Percentiles rank a stretch among this genome's conserved stretches.
These are phyloP conservation scores for Colletotrichum costaricense DNA, from an alignment of 2,329 filamentous ascomycete species.

Conservation along the genomic window DNA sequence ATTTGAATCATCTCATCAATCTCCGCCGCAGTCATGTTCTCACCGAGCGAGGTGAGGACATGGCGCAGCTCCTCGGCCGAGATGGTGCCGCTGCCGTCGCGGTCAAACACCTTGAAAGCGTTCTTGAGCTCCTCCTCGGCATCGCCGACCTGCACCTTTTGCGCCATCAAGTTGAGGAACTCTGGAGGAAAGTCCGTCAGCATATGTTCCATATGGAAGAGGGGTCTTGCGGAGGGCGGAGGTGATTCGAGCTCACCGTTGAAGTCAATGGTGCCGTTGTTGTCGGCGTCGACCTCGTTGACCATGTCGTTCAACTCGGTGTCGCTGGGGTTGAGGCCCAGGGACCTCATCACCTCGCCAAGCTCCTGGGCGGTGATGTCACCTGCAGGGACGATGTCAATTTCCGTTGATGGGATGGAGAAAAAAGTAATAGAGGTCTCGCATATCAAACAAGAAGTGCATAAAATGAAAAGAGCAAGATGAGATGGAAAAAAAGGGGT, in stretches of 20 bases:
- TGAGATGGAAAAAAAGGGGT: conserved; percentile 21
- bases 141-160: conserved; percentile 94
- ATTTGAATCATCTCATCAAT: conserved; percentile 95
- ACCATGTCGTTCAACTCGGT: conserved; percentile 94
- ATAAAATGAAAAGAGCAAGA: background rate
- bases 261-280: conserved; percentile 93
- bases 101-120: conserved; percentile 90
- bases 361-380: conserved; percentile 94
- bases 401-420: conserved; percentile 31
- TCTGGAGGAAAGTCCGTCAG: conserved; percentile 62
- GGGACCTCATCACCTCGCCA: conserved; percentile 89
- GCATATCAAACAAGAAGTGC: background rate
- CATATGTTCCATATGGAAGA: background rate
- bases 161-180: conserved; percentile 93
- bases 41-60: conserved; percentile 91
- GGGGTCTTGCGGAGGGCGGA: background rate
- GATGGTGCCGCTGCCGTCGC: conserved; percentile 92
- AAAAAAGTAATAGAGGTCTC: background rate
- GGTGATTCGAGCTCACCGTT: conserved; percentile 69
- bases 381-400: conserved; percentile 62
- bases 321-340: conserved; percentile 90
- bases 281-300: conserved; percentile 92
- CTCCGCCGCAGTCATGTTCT: conserved; percentile 91
- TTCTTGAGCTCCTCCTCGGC: conserved; percentile 91
- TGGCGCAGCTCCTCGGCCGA: conserved; percentile 89